These are phyloP conservation scores for Tetramitus jugosus DNA, from an alignment of 208 protist species.

Conservation along the genomic window DNA sequence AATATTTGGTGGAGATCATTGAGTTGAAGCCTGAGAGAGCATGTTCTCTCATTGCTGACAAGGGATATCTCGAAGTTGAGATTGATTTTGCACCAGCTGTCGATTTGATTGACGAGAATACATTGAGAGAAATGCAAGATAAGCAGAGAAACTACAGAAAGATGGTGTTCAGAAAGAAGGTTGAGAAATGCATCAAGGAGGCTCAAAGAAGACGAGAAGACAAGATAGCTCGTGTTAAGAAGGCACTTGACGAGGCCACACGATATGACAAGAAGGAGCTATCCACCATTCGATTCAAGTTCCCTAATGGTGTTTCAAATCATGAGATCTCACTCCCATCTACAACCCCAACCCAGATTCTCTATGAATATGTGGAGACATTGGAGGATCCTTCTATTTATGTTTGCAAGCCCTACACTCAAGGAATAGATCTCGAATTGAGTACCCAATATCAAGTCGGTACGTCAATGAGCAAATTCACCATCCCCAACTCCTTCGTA, in stretches of 20 bases:
- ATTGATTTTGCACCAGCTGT: constrained; percentile 19
- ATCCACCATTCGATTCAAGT: not conserved
- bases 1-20: constrained; percentile 5
- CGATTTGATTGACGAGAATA: constrained; percentile 16
- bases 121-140: too few relatives aligned
- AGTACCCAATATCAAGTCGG: too few relatives aligned
- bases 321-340: not conserved
- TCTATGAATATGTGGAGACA: not conserved
- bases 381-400: too few relatives aligned
- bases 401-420: too few relatives aligned
- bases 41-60: not conserved
- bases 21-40: not conserved
- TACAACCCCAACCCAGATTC: not conserved
- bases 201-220: not conserved
- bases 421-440: too few relatives aligned
- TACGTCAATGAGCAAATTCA: too few relatives aligned
- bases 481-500: too few relatives aligned
- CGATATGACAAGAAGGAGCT: not conserved
- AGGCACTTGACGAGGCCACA: not conserved
- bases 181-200: too few relatives aligned
- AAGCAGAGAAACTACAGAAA: too few relatives aligned
- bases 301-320: not conserved
- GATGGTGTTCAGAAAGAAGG: too few relatives aligned
- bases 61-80: not conserved
- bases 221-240: not conserved